Evolutionary conservation across 2,329 filamentous ascomycete species (phyloP).

Genomic region (Calonectria honghensis): DNA sequence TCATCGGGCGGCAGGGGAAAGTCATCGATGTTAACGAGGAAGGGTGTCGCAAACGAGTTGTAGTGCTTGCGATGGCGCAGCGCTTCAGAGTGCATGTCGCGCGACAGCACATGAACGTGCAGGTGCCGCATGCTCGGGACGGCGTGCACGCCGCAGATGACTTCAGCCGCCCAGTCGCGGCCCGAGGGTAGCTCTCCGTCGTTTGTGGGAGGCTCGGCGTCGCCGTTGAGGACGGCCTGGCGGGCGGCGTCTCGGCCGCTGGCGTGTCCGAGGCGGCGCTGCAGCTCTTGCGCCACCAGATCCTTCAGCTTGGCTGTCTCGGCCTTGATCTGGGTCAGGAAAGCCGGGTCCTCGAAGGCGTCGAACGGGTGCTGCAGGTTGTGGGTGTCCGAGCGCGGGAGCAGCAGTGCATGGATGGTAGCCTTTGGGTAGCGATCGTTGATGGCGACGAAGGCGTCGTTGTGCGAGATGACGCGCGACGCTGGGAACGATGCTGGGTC

Average conservation of each 20-base stretch:
- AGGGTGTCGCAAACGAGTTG: constrained; percentile 90
- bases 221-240: constrained; percentile 79
- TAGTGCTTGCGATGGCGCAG: constrained; percentile 92
- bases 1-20: constrained; percentile 85
- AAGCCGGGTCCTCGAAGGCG: constrained; percentile 81
- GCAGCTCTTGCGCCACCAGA: constrained; percentile 85
- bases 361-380: constrained; percentile 83
- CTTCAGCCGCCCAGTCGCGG: constrained; percentile 85
- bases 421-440: constrained; percentile 92
- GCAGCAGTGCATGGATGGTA: constrained; percentile 88
- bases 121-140: constrained; percentile 94
- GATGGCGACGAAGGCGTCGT: constrained; percentile 83
- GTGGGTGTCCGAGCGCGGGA: constrained; percentile 81
- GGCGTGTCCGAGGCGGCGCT: constrained; percentile 77
- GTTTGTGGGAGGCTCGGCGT: constrained; percentile 57
- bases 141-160: constrained; percentile 88
- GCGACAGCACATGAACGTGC: constrained; percentile 90
- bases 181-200: constrained; percentile 76
- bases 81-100: constrained; percentile 83
- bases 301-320: constrained; percentile 77
- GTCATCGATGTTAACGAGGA: constrained; percentile 85
- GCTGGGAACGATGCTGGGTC: constrained; percentile 77
- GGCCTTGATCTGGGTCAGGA: constrained; percentile 77
- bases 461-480: constrained; percentile 79
- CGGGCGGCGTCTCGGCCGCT: constrained; percentile 79